Conservation (phyloP, 2,329 filamentous ascomycete genomes). For the Scytalidium lignicola region DNA sequence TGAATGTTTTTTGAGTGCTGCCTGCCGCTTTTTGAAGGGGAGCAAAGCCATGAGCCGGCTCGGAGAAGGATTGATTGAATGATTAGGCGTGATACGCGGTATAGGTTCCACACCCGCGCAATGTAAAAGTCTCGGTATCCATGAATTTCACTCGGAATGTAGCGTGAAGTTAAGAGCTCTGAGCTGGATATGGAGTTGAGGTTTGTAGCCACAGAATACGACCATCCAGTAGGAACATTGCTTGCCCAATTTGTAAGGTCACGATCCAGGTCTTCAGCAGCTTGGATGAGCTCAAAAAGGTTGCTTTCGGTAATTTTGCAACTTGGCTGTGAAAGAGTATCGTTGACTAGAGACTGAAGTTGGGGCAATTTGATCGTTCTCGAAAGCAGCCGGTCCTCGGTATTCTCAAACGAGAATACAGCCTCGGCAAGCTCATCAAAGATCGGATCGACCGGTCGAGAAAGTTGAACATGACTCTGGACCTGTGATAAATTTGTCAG, state of each 20-base stretch:
- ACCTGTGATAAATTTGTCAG: conserved; percentile 5
- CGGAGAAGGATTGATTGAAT: conserved; percentile 12
- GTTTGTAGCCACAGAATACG: conserved; percentile 2
- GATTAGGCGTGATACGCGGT: conserved; percentile 11
- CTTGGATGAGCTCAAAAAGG: conserved; percentile 4
- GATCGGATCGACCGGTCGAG: conserved; percentile 8
- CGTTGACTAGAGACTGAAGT: conserved; percentile 8
- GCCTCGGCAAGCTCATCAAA: conserved; percentile 4
- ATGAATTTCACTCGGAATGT: conserved; percentile 9
- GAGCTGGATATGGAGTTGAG: not conserved
- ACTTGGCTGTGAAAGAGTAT: conserved; percentile 3
- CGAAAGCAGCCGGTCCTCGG: conserved; percentile 11
- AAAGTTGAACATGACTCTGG: conserved; percentile 9
- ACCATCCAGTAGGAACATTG: conserved; percentile 2
- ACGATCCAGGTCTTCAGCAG: conserved; percentile 7
- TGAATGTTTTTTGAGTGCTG: not conserved
- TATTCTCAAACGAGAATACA: conserved; percentile 5
- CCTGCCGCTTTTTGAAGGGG: not conserved
- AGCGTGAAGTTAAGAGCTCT: conserved; percentile 1
- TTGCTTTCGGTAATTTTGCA: not conserved
- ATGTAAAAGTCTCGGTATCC: conserved; percentile 9
- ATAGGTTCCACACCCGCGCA: conserved; percentile 12
- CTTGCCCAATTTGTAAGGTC: conserved; percentile 10
- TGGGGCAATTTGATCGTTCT: conserved; percentile 8
- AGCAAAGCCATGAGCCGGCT: not conserved